phyloP scores from a whole-genome alignment of 1,284 basidiomycete genomes.

The Rhodotorula mucilaginosa region DNA sequence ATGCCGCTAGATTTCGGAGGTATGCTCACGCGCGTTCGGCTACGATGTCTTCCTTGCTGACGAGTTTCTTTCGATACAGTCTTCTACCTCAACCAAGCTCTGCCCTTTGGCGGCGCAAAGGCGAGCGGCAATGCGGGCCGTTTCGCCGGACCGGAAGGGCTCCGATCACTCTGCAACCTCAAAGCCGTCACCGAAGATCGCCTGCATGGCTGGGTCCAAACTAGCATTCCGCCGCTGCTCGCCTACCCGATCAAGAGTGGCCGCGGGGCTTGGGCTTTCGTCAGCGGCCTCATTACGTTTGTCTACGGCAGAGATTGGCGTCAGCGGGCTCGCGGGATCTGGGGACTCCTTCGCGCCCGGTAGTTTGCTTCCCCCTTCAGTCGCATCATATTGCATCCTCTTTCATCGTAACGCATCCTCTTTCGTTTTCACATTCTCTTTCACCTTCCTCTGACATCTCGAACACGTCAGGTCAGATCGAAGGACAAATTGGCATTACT shows the following conservation, averaged over 20 bases:
- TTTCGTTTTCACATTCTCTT: too few relatives aligned
- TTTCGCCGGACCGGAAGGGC: conserved; percentile 89
- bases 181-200: conserved; percentile 85
- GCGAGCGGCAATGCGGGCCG: conserved; percentile 77
- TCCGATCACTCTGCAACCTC: conserved; percentile 76
- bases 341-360: conserved; percentile 8
- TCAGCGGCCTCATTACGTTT: conserved; percentile 27
- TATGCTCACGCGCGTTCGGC: background rate
- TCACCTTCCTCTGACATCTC: too few relatives aligned
- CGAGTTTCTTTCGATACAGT: background rate
- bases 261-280: conserved; percentile 26
- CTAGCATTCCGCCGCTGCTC: conserved; percentile 65
- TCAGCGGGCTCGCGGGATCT: conserved; percentile 10
- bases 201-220: conserved; percentile 76
- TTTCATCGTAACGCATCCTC: too few relatives aligned
- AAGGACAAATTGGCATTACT: too few relatives aligned
- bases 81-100: conserved; percentile 62
- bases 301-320: conserved; percentile 18
- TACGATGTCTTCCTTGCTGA: conserved; percentile 13
- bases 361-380: background rate
- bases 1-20: conserved; percentile 14
- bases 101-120: conserved; percentile 84
- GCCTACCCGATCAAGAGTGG: conserved; percentile 47
- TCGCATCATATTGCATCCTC: too few relatives aligned
- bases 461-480: too few relatives aligned